Conservation (phyloP, 345 rosid species). For the Eucalyptus fibrosa region DNA sequence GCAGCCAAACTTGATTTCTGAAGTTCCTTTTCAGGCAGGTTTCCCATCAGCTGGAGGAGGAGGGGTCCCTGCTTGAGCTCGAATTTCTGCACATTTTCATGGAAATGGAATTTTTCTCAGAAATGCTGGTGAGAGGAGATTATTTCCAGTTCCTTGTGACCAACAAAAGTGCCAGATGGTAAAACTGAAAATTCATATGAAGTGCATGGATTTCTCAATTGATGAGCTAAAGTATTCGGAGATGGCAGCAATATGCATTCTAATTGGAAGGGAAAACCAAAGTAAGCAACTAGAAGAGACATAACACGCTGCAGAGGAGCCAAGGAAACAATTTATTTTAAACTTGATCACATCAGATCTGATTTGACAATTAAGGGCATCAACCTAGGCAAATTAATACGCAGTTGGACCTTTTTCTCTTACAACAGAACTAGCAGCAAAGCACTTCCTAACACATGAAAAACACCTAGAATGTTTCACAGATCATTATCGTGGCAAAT, state of each 20-base stretch:
- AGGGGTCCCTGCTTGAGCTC: slow-evolving; percentile 76
- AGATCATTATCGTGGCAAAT: neutral
- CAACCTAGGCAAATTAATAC: neutral
- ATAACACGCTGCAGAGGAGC: neutral
- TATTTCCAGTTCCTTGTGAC: neutral
- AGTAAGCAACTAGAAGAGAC: neutral
- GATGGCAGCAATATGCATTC: neutral
- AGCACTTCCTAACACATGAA: neutral
- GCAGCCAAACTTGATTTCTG: slow-evolving; percentile 69
- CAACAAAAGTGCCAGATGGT: neutral
- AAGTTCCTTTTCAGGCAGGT: slow-evolving; percentile 69
- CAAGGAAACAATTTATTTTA: neutral
- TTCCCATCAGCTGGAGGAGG: slow-evolving; percentile 76
- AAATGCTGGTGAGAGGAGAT: neutral
- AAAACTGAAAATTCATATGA: neutral
- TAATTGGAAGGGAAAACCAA: neutral
- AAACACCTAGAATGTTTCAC: neutral
- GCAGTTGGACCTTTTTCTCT: neutral
- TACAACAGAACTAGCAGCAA: neutral
- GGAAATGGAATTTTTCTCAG: neutral
- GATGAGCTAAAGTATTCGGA: neutral
- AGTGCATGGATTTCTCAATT: neutral
- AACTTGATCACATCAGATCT: neutral
- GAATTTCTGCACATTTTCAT: slow-evolving; percentile 45
- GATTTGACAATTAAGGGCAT: neutral